Evolutionary conservation across 176 grass and related monocot species (phyloP), one percentile per base, ranked within the genome.

Genomic region (Cenchrus americanus): DNA sequence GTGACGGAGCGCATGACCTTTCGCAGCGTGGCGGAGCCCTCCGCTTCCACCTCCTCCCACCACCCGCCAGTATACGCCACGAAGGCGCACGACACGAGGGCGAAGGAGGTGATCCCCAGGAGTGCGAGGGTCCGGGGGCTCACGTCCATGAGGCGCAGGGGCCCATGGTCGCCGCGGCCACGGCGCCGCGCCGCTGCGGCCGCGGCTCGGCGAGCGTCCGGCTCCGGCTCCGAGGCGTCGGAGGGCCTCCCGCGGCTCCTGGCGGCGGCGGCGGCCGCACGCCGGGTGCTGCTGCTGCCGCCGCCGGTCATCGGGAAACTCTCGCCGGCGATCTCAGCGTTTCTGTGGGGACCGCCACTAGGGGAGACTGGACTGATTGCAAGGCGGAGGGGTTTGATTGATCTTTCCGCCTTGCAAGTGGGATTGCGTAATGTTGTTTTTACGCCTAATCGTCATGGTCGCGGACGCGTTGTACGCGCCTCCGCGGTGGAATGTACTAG

Each of bases 1-100:
- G 96, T 95, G 77, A 95, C 64, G 63, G 83, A 89, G 71, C 93
- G 90, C 91, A 77, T 89, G 78, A 89, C 78, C 80, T 44, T 92
- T 79, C 75, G 82, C 55, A 90, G 42, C 62, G 73, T 79, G 67
- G 75, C 79, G 73, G 80, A 75, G 53, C 69, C 90, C 66, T 80
- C 82, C 14, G 49, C 80, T 18, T 90, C 80, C 43, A 11, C 32
- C 40, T 72, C 60, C 26, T 62, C 62, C 27, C 13, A 60, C 90
- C 79, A 83, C 21, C 79, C 78, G 23, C 80, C 48, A 49, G 66
- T 83, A 55, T 90, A 92, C 79, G 50, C 82, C 58, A 83, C 8
- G 64, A 88, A 86, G 80, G 77, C 57, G 34, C 83, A 13, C 44
- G 32, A 46, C 26, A 83, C 63, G 48, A 92, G 66, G 21, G 85